Conservation (phyloP, 2,329 filamentous ascomycete species). For the Aspergillus ustus region DNA sequence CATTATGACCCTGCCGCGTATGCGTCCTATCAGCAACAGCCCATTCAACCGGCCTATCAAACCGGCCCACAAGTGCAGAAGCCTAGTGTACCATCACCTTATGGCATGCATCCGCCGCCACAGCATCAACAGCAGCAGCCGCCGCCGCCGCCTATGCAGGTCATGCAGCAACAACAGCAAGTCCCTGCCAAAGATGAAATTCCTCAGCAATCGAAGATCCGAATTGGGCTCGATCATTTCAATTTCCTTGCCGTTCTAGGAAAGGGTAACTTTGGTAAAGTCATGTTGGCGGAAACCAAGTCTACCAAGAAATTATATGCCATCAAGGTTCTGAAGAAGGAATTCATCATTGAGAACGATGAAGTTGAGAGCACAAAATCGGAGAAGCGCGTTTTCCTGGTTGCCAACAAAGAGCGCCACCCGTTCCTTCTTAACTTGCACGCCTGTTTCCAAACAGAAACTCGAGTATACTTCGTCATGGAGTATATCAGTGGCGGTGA, state of each 20-base stretch:
- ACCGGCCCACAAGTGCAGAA: conserved; percentile 32
- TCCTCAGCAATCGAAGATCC: conserved; percentile 49
- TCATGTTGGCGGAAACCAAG: conserved; percentile 99
- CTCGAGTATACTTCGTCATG: conserved; percentile 98
- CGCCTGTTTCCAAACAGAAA: conserved; percentile 98
- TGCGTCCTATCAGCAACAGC: conserved; percentile 40
- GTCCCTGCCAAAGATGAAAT: conserved; percentile 35
- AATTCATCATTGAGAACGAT: conserved; percentile 99
- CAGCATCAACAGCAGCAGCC: conserved; percentile 22
- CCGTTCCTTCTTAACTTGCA: conserved; percentile 95
- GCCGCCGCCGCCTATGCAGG: conserved; percentile 26
- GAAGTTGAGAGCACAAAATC: conserved; percentile 98
- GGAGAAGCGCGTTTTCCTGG: conserved; percentile 95
- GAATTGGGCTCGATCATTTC: conserved; percentile 97
- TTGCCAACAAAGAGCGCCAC: conserved; percentile 95
- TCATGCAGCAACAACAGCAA: conserved; percentile 32
- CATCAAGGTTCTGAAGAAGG: conserved; percentile 99
- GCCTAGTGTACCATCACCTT: conserved; percentile 25
- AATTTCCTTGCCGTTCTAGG: conserved; percentile 98
- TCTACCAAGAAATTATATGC: conserved; percentile 88
- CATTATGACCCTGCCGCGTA: conserved; percentile 51
- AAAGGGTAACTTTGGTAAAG: conserved; percentile 99
- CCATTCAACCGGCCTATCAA: conserved; percentile 24
- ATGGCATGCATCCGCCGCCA: conserved; percentile 34
- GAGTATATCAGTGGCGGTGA: conserved; percentile 99